Base-by-base conservation (phyloP, 2,329 filamentous ascomycete species). In the Colletotrichum sansevieriae region DNA sequence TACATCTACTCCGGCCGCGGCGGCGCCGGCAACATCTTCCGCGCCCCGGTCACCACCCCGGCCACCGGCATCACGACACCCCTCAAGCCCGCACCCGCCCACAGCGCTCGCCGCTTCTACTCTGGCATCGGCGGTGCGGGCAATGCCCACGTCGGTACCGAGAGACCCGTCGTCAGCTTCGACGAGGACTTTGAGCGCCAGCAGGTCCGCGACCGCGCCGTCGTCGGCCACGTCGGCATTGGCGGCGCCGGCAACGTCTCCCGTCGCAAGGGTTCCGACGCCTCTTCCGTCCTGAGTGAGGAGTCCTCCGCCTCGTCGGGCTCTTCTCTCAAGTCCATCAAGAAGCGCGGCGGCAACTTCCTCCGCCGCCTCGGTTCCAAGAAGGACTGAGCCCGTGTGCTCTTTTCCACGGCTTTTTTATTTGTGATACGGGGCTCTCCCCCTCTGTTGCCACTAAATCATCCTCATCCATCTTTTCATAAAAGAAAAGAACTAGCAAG, bases 61-160 rank as follows among this genome's bases (percentile, higher is more conserved):
- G 73, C 80, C 39, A 78, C 88, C 75, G 83, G 84, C 75, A 80
- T 86, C 59, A 83, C 85, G 64, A 84, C 86, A 64, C 77, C 83
- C 65, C 82, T 84, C 69, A 68, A 77, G 63, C 83, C 81, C 70
- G 76, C 78, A 59, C 77, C 78, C 65, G 80, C 82, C 20, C 79
- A 81, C 60, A 74, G 78, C 68, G 73, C 80, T 66, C 78, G 82
- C 68, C 84, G 85, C 80, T 91, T 91, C 83, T 87, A 89, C 81
- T 85, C 85, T 11, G 90, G 90, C 73, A 88, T 90, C 66, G 90
- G 90, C 73, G 90, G 90, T 66, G 89, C 89, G 2, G 90, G 90
- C 75, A 92, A 92, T 81, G 84, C 88, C 71, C 92, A 92, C 79
- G 89, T 91, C 77, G 77, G 78, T 73, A 75, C 70, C 68, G 55